Evolutionary conservation across 768 basidiomycete genomes (phyloP), one percentile per base, ranked within the genome.

Genomic region (Floccularia luteovirens): DNA sequence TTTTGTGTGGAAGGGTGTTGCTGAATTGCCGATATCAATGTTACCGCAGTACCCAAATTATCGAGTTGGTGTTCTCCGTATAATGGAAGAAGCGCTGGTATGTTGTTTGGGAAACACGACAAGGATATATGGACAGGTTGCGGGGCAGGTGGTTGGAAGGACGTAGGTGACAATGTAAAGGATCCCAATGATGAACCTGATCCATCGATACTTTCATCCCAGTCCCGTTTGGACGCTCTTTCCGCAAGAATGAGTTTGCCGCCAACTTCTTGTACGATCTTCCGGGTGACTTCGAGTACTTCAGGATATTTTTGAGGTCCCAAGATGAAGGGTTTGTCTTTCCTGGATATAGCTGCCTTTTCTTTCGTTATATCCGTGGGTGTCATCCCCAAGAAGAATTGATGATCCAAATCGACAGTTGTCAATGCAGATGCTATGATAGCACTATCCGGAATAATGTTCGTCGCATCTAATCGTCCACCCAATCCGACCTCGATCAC

Each of bases 401-500:
- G 90, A 58, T 98, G 96, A 61, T 99, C 96, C 31, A 98, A 64
- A 58, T 91, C 93, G 16, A 98, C 87, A 2, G 81, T 62, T 0
- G 92, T 90, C 20, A 98, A 66, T 23, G 79, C 85, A n/a, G 87
- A 89, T 1, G 82, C 77, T 23, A 90, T 59, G 30, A 93, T 73
- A 37, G 64, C 64, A 1, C 72, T 66, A 32, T 82, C 74, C 2
- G 87, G 74, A 14, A 98, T 75, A 39, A 86, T 72, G 55, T 99
- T 99, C 2, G 96, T 99, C 14, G 96, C 94, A 56, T 98, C 96
- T 36, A 83, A 61, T 2, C 77, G 70, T 3, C 96, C 96, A 0
- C 96, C 96, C 84, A 99, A 82, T 0, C 96, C 94, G 7, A 91
- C 93, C 62, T 99, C 94, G 31, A 96, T 60, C 7, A 98, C 77